A percentile compares a stretch with the other conserved stretches of the same genome.
Evolutionary conservation across 768 basidiomycete genomes (phyloP).

Genomic region (Xerocomellus amylosporus): DNA sequence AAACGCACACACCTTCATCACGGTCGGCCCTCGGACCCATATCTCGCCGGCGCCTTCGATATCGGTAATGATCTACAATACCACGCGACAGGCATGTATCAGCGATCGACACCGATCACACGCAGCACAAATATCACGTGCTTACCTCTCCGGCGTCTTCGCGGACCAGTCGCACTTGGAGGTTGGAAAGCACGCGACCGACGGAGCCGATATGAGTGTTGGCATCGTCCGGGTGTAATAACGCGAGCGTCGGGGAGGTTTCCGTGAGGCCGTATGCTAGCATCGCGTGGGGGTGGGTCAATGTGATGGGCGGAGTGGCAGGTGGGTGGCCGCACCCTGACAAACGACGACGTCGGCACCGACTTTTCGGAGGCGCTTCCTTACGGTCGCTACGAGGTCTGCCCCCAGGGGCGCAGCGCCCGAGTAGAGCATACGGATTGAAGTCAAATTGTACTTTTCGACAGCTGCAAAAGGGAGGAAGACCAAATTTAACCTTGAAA

Average conservation of each 20-base stretch:
- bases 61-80: slow-evolving; percentile 24
- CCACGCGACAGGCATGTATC: background rate
- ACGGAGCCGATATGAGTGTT: slow-evolving; percentile 58
- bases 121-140: no score
- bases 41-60: slow-evolving; percentile 64
- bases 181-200: slow-evolving; percentile 69
- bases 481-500: no score
- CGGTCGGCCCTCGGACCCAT: slow-evolving; percentile 72
- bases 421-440: slow-evolving; percentile 55
- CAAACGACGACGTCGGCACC: slow-evolving; percentile 41
- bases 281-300: background rate
- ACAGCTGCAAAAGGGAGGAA: slow-evolving; percentile 42
- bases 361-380: slow-evolving; percentile 37
- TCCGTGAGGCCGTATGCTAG: slow-evolving; percentile 79
- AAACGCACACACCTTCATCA: slow-evolving; percentile 66
- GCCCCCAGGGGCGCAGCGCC: slow-evolving; percentile 82
- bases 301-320: background rate
- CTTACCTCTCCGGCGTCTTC: slow-evolving; percentile 52
- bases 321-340: slow-evolving; percentile 44
- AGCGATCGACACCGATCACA: background rate
- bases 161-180: slow-evolving; percentile 70
- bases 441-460: slow-evolving; percentile 62
- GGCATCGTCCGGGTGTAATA: slow-evolving; percentile 46
- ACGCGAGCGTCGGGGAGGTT: slow-evolving; percentile 69
- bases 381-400: slow-evolving; percentile 53